phyloP scores from a whole-genome alignment of 2,329 filamentous ascomycete species.

The Scleromitrula shiraiana region DNA sequence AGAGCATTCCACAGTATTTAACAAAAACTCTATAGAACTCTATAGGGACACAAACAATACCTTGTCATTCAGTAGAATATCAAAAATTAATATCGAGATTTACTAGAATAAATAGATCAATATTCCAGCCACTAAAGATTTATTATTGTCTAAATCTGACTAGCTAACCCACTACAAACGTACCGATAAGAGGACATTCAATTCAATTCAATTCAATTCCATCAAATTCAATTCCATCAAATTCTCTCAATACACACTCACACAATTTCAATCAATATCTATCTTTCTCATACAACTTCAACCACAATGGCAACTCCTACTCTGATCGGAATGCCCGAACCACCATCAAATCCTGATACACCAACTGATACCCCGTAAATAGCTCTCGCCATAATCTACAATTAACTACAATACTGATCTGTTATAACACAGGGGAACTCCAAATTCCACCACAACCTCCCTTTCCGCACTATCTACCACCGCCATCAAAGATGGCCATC shows the following conservation, averaged over 20 bases:
- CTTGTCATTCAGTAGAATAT: no score
- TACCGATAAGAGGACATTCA: neutral
- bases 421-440: slow-evolving; percentile 74
- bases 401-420: slow-evolving; percentile 15
- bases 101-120: no score
- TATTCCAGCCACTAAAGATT: neutral
- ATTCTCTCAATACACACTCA: neutral
- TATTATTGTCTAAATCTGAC: neutral
- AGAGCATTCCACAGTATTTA: no score
- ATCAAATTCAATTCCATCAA: neutral
- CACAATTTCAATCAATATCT: neutral
- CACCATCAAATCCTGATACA: slow-evolving; percentile 74
- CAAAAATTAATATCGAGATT: no score
- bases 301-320: slow-evolving; percentile 36
- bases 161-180: neutral
- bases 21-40: no score
- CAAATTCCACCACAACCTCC: slow-evolving; percentile 85
- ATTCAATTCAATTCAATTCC: neutral
- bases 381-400: slow-evolving; percentile 14
- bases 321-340: slow-evolving; percentile 76
- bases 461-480: slow-evolving; percentile 88
- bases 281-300: neutral
- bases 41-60: no score
- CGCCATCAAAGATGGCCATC: slow-evolving; percentile 93
- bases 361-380: slow-evolving; percentile 80